Base-by-base conservation (phyloP, 2,329 filamentous ascomycete species). In the Microcera coccophila region DNA sequence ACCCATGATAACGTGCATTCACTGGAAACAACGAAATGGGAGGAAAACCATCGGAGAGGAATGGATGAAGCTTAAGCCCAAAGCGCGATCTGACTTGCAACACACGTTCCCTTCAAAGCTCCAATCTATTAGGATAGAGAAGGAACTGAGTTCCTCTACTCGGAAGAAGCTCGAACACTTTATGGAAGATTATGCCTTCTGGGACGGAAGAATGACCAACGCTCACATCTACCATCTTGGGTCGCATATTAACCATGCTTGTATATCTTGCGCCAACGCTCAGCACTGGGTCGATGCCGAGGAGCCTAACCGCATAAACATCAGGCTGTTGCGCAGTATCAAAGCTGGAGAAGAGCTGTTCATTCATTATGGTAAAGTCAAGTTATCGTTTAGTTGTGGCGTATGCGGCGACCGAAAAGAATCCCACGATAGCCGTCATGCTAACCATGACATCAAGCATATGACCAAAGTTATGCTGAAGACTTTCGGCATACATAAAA, bases 241-340 rank as follows among this genome's bases (percentile, higher is more conserved):
- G 9, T 55, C 50, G 4, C 39, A 51, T 11, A 59, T 68, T 47
- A 67, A 67, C 39, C 61, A 66, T 44, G 62, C 61, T 10, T 70
- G 67, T 35, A 15, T 0, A 1, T 9, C 17, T 3, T 63, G 61
- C 36, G 62, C 59, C 36, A 60, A 65, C 24, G 58, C 57, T 4
- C 21, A 52, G 12, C 22, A 41, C 10, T 55, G 41, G 45, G 28
- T 40, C 11, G 38, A 55, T 7, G 22, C 41, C 9, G 18, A 9
- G 3, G 0, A 5, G 1, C 51, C 53, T 5, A 32, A 55, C 18
- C 3, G 5, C 2, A 62, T 64, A 12, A 40, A 18, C 0, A 42
- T 64, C 15, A 48, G 7, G 16, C 39, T 52, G 1, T 4, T 38
- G 5, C 49, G 34, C 9, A 5, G 34, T 3, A 28, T 71, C 21